These are phyloP conservation scores for Polygonum aviculare DNA, from an alignment of 148 eudicot species.

Conservation along the genomic window DNA sequence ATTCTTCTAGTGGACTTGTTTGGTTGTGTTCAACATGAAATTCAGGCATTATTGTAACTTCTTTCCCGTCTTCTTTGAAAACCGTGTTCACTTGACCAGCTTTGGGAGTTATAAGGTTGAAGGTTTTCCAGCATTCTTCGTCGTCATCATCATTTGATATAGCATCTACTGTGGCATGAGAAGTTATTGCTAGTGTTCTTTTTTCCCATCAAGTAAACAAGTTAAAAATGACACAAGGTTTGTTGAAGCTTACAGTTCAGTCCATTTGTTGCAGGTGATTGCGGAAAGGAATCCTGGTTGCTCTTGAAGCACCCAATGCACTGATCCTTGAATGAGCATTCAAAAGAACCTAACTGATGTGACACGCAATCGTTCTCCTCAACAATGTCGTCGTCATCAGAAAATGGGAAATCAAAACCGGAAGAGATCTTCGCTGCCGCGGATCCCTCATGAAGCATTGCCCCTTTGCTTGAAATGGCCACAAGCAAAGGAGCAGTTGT, in stretches of 20 bases:
- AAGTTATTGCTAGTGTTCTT: background rate
- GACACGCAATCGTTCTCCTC: conserved; percentile 14
- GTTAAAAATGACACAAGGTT: background rate
- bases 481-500: conserved; percentile 16
- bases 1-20: background rate
- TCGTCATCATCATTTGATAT: background rate
- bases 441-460: conserved; percentile 52
- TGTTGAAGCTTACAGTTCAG: background rate
- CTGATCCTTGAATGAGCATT: conserved; percentile 15
- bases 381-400: conserved; percentile 39
- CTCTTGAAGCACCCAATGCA: conserved; percentile 13
- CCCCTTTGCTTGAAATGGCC: conserved; percentile 21
- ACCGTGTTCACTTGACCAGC: background rate
- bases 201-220: background rate
- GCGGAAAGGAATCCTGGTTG: background rate
- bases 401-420: conserved; percentile 44
- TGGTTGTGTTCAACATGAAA: background rate
- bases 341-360: conserved; percentile 12
- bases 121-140: background rate
- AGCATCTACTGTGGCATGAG: background rate
- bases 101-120: background rate
- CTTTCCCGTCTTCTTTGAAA: background rate
- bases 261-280: conserved; percentile 13
- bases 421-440: conserved; percentile 47
- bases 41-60: background rate